phyloP scores from a whole-genome alignment of 495 filamentous ascomycete species.

The Aspergillus coremiiformis region DNA sequence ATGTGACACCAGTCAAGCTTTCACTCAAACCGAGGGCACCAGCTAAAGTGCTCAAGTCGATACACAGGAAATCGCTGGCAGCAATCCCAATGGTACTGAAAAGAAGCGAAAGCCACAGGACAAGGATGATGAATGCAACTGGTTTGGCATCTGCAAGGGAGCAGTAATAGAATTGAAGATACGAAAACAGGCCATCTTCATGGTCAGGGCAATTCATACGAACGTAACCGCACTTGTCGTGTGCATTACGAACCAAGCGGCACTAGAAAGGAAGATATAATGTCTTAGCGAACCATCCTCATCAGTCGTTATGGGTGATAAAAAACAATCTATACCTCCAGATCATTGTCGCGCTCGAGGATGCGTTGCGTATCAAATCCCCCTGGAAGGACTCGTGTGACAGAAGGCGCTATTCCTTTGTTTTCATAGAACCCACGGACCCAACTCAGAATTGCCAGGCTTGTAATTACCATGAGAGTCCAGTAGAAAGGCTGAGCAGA shows the following conservation, averaged over 20 bases:
- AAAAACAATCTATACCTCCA: slow-evolving; percentile 26
- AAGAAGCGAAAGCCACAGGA: slow-evolving; percentile 78
- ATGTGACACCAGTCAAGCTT: slow-evolving; percentile 92
- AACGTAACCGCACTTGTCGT: slow-evolving; percentile 83
- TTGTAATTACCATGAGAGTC: slow-evolving; percentile 25
- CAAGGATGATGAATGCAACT: slow-evolving; percentile 67
- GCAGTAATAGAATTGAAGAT: slow-evolving; percentile 92
- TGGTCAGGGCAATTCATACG: slow-evolving; percentile 76
- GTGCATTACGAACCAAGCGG: slow-evolving; percentile 64
- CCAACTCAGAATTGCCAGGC: slow-evolving; percentile 24
- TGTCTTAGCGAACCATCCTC: neutral
- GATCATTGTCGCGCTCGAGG: slow-evolving; percentile 21
- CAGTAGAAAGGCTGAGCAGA: slow-evolving; percentile 34
- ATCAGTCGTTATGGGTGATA: neutral
- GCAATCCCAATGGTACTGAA: slow-evolving; percentile 99
- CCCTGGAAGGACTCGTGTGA: neutral
- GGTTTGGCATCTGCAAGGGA: slow-evolving; percentile 58
- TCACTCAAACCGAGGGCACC: slow-evolving; percentile 86
- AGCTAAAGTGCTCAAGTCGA: slow-evolving; percentile 90
- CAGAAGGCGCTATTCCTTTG: neutral
- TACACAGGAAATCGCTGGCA: slow-evolving; percentile 94
- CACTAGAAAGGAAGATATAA: slow-evolving; percentile 45
- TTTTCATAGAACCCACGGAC: slow-evolving; percentile 6
- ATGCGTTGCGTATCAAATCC: slow-evolving; percentile 9
- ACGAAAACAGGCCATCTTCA: slow-evolving; percentile 82